phyloP scores from a whole-genome alignment of 192 early-diverging fungal genomes.

The Gaertneriomyces sp. region DNA sequence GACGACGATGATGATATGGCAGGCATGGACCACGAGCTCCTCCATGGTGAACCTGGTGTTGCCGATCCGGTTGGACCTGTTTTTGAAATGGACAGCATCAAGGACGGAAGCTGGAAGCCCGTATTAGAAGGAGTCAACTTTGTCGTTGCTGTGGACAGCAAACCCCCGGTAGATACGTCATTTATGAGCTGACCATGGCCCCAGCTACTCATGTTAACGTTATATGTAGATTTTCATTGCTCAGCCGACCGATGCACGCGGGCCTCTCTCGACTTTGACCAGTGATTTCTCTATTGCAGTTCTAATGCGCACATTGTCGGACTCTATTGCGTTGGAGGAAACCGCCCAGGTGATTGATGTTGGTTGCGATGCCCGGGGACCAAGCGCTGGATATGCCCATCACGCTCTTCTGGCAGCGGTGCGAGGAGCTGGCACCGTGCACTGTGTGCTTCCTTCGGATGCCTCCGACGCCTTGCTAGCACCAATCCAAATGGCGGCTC shows the following conservation, averaged over 20 bases:
- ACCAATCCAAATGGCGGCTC: slow-evolving; percentile 11
- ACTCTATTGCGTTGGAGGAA: not conserved
- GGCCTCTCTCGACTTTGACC: not conserved
- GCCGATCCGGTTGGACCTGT: slow-evolving; percentile 2
- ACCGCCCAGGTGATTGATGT: slow-evolving; percentile 1
- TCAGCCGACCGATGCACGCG: slow-evolving; percentile 1
- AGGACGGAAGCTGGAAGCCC: slow-evolving; percentile 15
- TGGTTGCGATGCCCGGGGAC: not conserved
- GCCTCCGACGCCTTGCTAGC: not conserved
- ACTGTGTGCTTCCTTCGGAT: slow-evolving; percentile 10
- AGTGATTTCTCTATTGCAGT: slow-evolving; percentile 7
- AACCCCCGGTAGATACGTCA: slow-evolving; percentile 4
- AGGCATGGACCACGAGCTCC: slow-evolving; percentile 11
- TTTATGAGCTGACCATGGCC: too few relatives aligned
- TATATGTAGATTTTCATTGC: slow-evolving; percentile 8
- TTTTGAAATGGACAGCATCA: slow-evolving; percentile 7
- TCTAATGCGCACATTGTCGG: slow-evolving; percentile 11
- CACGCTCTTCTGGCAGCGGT: slow-evolving; percentile 13
- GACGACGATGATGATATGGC: slow-evolving; percentile 17
- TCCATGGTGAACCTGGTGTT: slow-evolving; percentile 27
- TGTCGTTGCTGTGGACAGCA: not conserved
- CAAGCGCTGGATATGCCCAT: slow-evolving; percentile 3
- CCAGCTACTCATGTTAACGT: not conserved
- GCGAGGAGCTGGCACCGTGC: slow-evolving; percentile 9
- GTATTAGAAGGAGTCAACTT: slow-evolving; percentile 8